These are phyloP conservation scores for Fusarium tupiense DNA, from an alignment of 2,329 filamentous ascomycete genomes.

Conservation along the genomic window DNA sequence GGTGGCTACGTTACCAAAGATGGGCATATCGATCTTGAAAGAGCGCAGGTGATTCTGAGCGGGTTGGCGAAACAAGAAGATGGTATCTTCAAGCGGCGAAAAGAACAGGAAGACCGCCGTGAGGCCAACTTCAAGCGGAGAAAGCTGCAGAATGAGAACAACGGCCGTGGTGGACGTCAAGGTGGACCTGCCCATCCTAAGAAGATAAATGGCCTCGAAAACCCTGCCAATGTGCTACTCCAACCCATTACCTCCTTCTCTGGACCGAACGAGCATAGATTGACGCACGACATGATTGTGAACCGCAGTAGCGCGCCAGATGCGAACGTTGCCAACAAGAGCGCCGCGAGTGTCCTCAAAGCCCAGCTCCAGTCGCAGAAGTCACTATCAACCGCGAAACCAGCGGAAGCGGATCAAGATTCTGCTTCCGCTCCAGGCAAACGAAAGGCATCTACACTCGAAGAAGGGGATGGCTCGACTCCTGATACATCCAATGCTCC, in stretches of 20 bases:
- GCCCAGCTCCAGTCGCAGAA: slow-evolving; percentile 71
- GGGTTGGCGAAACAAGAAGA: slow-evolving; percentile 94
- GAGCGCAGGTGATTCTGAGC: slow-evolving; percentile 87
- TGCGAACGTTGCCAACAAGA: slow-evolving; percentile 89
- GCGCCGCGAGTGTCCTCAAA: slow-evolving; percentile 88
- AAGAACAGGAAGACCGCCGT: slow-evolving; percentile 84
- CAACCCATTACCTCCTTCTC: slow-evolving; percentile 60
- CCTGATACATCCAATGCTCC: slow-evolving; percentile 63
- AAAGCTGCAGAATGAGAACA: slow-evolving; percentile 72
- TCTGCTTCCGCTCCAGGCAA: slow-evolving; percentile 70
- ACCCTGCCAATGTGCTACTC: slow-evolving; percentile 47
- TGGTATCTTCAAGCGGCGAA: slow-evolving; percentile 88
- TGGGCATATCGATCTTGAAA: slow-evolving; percentile 86
- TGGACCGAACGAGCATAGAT: slow-evolving; percentile 58
- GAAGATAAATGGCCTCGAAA: slow-evolving; percentile 47
- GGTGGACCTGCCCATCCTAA: slow-evolving; percentile 23
- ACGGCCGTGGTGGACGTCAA: slow-evolving; percentile 42
- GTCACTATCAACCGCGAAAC: slow-evolving; percentile 25
- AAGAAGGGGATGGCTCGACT: slow-evolving; percentile 69
- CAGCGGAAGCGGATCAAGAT: slow-evolving; percentile 46
- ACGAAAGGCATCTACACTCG: slow-evolving; percentile 78
- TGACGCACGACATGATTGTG: slow-evolving; percentile 90
- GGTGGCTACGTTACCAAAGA: slow-evolving; percentile 97
- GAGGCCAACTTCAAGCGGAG: slow-evolving; percentile 83
- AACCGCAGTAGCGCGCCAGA: slow-evolving; percentile 74